These are phyloP conservation scores for Musa acuminata DNA, from an alignment of 176 grass and related monocot genomes.

Conservation along the genomic window DNA sequence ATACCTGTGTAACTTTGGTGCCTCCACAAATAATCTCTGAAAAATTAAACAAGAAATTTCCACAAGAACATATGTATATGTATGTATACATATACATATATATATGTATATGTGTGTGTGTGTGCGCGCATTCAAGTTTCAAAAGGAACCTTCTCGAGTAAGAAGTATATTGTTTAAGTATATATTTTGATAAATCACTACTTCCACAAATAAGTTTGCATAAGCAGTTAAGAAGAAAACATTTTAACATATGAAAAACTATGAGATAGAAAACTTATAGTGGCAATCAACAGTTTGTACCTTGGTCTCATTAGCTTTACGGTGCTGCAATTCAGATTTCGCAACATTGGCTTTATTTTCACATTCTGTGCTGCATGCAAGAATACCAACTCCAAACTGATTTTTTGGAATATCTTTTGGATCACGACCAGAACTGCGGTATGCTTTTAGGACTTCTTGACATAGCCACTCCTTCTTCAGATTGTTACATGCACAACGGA, in stretches of 20 bases:
- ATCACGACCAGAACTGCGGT: slow-evolving; percentile 42
- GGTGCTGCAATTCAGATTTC: slow-evolving; percentile 60
- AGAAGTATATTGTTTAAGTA: not conserved
- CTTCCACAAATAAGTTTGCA: too few species aligned
- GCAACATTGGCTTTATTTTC: slow-evolving; percentile 46
- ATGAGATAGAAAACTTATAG: not conserved
- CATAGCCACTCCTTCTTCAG: slow-evolving; percentile 87
- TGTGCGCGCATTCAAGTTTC: not conserved
- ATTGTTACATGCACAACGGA: slow-evolving; percentile 71
- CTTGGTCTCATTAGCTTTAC: slow-evolving; percentile 63
- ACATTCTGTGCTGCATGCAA: slow-evolving; percentile 55
- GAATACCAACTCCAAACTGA: slow-evolving; percentile 72
- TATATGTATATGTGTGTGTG: too few species aligned
- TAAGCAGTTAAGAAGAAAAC: not conserved
- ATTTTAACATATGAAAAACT: not conserved
- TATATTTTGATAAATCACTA: too few species aligned
- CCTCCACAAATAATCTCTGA: not conserved
- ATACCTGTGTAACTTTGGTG: not conserved
- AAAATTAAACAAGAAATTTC: not conserved
- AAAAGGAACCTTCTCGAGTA: not conserved
- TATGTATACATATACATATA: too few species aligned
- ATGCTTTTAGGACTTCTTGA: slow-evolving; percentile 74
- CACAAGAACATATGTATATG: not conserved
- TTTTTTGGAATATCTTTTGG: slow-evolving; percentile 66
- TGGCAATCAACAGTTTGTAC: slow-evolving; percentile 25